Conservation (phyloP, 2,329 filamentous ascomycete genomes). For the Fusarium sp. region DNA sequence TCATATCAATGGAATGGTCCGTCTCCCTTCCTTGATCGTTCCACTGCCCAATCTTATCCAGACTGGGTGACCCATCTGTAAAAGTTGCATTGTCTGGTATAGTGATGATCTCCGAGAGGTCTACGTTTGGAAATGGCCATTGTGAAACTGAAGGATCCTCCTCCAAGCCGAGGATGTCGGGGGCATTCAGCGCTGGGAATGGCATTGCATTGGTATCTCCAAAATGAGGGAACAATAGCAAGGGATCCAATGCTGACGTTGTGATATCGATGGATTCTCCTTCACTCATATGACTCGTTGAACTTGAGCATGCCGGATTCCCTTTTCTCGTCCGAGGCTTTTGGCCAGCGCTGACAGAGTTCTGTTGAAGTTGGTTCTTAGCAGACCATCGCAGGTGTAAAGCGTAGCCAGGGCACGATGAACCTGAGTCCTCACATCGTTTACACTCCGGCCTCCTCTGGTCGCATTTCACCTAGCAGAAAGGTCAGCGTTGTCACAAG, state of each 20-base stretch:
- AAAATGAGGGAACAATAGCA: neutral
- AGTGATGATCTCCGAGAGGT: fast-evolving
- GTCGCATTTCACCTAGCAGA: neutral
- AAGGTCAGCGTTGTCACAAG: no score
- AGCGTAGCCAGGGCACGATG: neutral
- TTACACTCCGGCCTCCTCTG: neutral
- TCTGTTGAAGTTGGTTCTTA: neutral
- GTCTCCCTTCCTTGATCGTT: fast-evolving
- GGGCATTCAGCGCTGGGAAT: neutral
- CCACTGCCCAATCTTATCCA: neutral
- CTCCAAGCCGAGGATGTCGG: neutral
- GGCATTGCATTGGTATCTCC: neutral
- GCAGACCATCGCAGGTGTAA: neutral
- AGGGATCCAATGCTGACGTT: neutral
- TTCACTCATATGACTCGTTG: neutral
- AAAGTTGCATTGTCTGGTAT: neutral
- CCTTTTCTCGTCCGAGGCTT: neutral
- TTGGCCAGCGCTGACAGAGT: neutral
- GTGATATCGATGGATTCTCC: neutral
- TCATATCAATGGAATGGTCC: neutral
- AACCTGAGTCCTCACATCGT: neutral
- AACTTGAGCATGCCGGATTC: neutral
- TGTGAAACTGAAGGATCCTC: neutral
- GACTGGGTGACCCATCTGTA: neutral
- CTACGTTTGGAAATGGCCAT: neutral